Conservation (phyloP, 2,329 filamentous ascomycete species). For the Gliomastix tumulicola region DNA sequence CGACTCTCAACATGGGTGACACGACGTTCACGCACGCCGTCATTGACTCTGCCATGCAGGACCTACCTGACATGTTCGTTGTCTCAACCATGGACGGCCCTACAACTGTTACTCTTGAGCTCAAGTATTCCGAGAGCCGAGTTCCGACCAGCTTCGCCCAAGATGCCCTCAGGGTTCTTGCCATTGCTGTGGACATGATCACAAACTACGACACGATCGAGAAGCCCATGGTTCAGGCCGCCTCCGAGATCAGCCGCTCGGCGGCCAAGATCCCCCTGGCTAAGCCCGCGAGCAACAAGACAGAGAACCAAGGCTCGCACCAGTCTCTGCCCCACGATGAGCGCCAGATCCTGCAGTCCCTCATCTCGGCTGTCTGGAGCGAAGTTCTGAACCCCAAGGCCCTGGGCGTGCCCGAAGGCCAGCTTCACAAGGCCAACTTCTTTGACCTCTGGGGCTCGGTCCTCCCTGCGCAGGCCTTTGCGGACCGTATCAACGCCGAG, state of each 20-base stretch:
- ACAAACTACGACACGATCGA: slow-evolving; percentile 36
- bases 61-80: slow-evolving; percentile 38
- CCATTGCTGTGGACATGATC: slow-evolving; percentile 35
- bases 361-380: slow-evolving; percentile 37
- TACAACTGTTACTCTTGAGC: slow-evolving; percentile 29
- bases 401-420: slow-evolving; percentile 28
- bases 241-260: slow-evolving; percentile 25
- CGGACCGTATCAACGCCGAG: slow-evolving; percentile 33
- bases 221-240: slow-evolving; percentile 36
- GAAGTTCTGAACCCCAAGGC: slow-evolving; percentile 30
- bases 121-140: slow-evolving; percentile 38
- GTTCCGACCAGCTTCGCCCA: slow-evolving; percentile 33
- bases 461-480: slow-evolving; percentile 39
- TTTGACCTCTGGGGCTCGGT: slow-evolving; percentile 44
- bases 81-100: slow-evolving; percentile 28
- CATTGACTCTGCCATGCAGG: slow-evolving; percentile 29
- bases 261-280: slow-evolving; percentile 33
- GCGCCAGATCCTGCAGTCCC: slow-evolving; percentile 28
- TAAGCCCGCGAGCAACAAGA: slow-evolving; percentile 11
- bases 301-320: no score
- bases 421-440: slow-evolving; percentile 38
- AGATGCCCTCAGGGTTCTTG: slow-evolving; percentile 36
- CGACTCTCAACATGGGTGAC: slow-evolving; percentile 35
- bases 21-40: slow-evolving; percentile 36
- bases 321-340: slow-evolving; percentile 28